A percentile compares a stretch with the other conserved stretches of the same genome.
These are phyloP conservation scores for Fraxinus cuspidata DNA, from an alignment of 257 asterid genomes.

Conservation along the genomic window DNA sequence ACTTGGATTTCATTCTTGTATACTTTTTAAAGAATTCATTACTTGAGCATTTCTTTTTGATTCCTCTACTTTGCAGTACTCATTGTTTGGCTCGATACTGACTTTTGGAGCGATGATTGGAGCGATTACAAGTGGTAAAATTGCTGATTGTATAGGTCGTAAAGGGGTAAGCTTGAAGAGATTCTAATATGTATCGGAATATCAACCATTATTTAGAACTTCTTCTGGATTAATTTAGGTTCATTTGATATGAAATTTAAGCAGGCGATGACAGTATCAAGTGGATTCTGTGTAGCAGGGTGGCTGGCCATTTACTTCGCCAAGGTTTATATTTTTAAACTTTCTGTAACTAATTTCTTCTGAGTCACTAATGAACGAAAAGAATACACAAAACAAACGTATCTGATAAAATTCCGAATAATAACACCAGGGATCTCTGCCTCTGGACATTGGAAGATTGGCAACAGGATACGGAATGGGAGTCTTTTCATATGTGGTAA, in stretches of 20 bases:
- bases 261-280: conserved; percentile 93
- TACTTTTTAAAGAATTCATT: background rate
- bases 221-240: conserved; percentile 6
- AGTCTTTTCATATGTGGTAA: conserved; percentile 87
- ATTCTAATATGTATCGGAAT: background rate
- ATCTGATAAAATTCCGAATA: conserved; percentile 22
- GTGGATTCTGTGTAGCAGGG: conserved; percentile 73
- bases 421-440: conserved; percentile 45
- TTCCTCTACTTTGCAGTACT: conserved; percentile 56
- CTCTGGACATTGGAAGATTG: conserved; percentile 78
- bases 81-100: conserved; percentile 84
- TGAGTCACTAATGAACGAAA: background rate
- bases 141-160: conserved; percentile 80
- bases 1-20: too few species aligned
- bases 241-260: conserved; percentile 23
- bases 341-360: background rate
- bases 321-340: conserved; percentile 39
- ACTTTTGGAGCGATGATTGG: conserved; percentile 99
- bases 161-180: conserved; percentile 66
- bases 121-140: conserved; percentile 84
- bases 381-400: background rate
- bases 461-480: conserved; percentile 98
- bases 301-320: conserved; percentile 90
- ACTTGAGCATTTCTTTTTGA: background rate
- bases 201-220: background rate